Evolutionary conservation across 2,329 filamentous ascomycete species (phyloP), one percentile per base, ranked within the genome.

Genomic region (Daldinia sp.): DNA sequence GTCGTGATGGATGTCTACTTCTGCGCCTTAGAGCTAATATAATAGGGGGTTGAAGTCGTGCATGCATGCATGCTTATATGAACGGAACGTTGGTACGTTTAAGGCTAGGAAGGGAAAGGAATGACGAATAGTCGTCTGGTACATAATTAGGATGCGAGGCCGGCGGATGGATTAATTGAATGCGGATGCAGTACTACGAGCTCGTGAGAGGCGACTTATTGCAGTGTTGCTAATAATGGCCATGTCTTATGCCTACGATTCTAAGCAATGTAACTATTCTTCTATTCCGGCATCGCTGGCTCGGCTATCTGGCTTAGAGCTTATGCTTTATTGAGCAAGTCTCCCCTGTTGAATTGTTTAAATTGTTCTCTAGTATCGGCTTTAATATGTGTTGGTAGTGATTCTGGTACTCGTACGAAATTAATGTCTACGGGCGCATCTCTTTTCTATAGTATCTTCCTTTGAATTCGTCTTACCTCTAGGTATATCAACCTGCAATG

Each of bases 1-100:
- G 2, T 15, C 15, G 21, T 23, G 39, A n/a, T n/a, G 27, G n/a
- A n/a, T 15, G 39, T 7, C n/a, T 15, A 45, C 8, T 7, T 43
- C 21, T 3, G 19, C 37, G 4, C n/a, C 39, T 43, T 25, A 15
- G 39, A 43, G 39, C 39, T 45, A 15, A 8, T 45, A n/a, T n/a
- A n/a, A n/a, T n/a, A n/a, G n/a, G 23, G 21, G 2, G 34, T 5
- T 23, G 39, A 45, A 23, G 21, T 23, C 8, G 39, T 58, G 7
- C 43, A 23, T 63, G 54, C 58, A 62, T 32, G n/a, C n/a, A n/a
- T n/a, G n/a, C n/a, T n/a, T n/a, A n/a, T n/a, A n/a, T n/a, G n/a
- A n/a, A n/a, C n/a, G n/a, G 55, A 54, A 54, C 41, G 58, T 39
- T 58, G 53, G 53, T 53, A 58, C 25, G 30, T 15, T 53, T 48